Conservation (phyloP, 2,329 filamentous ascomycete genomes). For the Xylaria sp. region DNA sequence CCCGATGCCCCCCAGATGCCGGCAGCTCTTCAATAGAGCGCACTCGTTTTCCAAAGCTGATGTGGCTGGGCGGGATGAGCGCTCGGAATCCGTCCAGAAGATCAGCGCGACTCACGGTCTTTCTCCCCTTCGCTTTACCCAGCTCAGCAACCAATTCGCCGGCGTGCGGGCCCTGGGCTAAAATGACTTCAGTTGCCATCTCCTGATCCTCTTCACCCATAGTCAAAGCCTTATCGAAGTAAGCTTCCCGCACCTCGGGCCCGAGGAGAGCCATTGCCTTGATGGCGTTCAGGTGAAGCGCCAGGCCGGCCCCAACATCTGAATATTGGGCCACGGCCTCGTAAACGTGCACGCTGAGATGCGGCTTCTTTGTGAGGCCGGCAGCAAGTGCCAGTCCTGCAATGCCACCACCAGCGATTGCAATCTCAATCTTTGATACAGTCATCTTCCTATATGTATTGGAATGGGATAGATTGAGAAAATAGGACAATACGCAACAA, state of each 20-base stretch:
- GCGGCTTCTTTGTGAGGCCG: slow-evolving; percentile 42
- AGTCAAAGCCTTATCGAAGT: slow-evolving; percentile 39
- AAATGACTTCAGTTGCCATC: slow-evolving; percentile 43
- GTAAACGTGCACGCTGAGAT: slow-evolving; percentile 46
- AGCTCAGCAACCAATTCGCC: slow-evolving; percentile 40
- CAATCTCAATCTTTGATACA: slow-evolving; percentile 30
- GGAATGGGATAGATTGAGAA: neutral
- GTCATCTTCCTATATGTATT: slow-evolving; percentile 5
- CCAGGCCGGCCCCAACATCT: slow-evolving; percentile 47
- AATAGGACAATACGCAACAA: neutral
- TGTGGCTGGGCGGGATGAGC: slow-evolving; percentile 31
- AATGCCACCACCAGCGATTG: slow-evolving; percentile 42
- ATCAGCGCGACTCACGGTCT: slow-evolving; percentile 43
- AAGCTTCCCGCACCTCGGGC: slow-evolving; percentile 41
- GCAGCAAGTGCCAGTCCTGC: slow-evolving; percentile 46
- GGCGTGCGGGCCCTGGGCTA: slow-evolving; percentile 36
- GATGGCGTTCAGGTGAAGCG: slow-evolving; percentile 47
- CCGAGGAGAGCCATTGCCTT: slow-evolving; percentile 44
- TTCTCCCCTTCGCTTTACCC: slow-evolving; percentile 42
- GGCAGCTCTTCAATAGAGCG: slow-evolving; percentile 23
- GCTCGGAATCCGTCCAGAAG: slow-evolving; percentile 39
- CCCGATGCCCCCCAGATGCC: neutral
- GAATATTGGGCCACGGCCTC: slow-evolving; percentile 42
- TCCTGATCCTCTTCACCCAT: slow-evolving; percentile 42
- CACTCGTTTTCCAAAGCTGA: slow-evolving; percentile 39